These are phyloP conservation scores for Xylaria sp. DNA, from an alignment of 2,329 filamentous ascomycete species.

Conservation along the genomic window DNA sequence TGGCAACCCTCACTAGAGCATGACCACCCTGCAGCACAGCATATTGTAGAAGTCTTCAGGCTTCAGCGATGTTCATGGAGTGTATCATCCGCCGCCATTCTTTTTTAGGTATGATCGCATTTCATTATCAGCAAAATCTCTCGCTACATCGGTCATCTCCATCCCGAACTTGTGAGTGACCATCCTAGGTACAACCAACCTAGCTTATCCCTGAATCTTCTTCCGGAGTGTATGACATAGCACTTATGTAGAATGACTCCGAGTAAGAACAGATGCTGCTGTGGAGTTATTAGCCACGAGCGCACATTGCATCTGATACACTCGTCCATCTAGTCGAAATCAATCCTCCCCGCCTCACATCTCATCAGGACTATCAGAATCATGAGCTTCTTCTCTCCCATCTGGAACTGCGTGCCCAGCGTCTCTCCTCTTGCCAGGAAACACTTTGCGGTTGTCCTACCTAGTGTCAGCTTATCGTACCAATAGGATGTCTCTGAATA, in stretches of 20 bases:
- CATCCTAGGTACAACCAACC: conserved; percentile 3
- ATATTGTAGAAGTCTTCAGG: conserved; percentile 15
- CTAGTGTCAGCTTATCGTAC: conserved; percentile 31
- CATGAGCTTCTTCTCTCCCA: conserved; percentile 22
- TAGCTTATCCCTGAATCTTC: background rate
- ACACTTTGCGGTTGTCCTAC: conserved; percentile 35
- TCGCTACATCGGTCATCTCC: conserved; percentile 11
- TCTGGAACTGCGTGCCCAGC: conserved; percentile 13
- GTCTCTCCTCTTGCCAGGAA: background rate
- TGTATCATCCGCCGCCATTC: conserved; percentile 22
- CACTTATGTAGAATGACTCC: background rate
- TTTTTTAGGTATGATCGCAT: conserved; percentile 12
- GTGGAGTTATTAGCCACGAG: background rate
- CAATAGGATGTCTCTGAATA: conserved; percentile 13
- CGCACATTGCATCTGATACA: background rate
- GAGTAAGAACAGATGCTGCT: background rate
- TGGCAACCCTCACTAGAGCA: conserved; percentile 11
- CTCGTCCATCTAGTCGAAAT: background rate
- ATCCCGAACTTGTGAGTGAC: conserved; percentile 12
- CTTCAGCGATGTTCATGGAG: conserved; percentile 17
- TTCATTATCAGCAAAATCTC: conserved; percentile 20
- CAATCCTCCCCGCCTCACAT: conserved; percentile 23
- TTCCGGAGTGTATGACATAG: background rate
- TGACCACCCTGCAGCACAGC: conserved; percentile 26
- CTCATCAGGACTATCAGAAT: conserved; percentile 37